Conservation (phyloP, 1,139 yeast species). For the Saccharomycopsis crataegensis region DNA sequence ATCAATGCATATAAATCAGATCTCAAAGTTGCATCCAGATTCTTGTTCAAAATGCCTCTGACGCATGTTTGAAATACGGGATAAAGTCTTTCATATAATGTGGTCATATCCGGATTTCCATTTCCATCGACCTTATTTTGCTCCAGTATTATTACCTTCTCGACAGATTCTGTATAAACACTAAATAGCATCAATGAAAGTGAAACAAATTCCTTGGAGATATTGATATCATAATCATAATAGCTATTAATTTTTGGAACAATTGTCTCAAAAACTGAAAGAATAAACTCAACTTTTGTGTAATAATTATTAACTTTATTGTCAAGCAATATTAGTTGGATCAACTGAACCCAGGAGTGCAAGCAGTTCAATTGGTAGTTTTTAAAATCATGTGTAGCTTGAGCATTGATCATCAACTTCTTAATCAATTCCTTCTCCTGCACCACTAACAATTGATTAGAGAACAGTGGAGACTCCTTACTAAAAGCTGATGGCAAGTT, state of each 20-base stretch:
- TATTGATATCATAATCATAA: slow-evolving; percentile 55
- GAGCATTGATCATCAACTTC: slow-evolving; percentile 36
- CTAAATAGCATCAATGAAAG: slow-evolving; percentile 67
- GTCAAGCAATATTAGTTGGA: slow-evolving; percentile 66
- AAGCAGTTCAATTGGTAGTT: slow-evolving; percentile 52
- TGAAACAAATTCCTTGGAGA: slow-evolving; percentile 73
- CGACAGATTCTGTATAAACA: slow-evolving; percentile 39
- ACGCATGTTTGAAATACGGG: slow-evolving; percentile 69
- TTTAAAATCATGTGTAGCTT: slow-evolving; percentile 41
- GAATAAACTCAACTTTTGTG: slow-evolving; percentile 51
- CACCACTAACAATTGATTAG: slow-evolving; percentile 21
- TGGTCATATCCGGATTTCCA: neutral
- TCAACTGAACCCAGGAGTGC: slow-evolving; percentile 77
- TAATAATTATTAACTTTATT: slow-evolving; percentile 33
- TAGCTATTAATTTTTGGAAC: slow-evolving; percentile 73
- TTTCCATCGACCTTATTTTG: slow-evolving; percentile 26
- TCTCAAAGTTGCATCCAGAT: slow-evolving; percentile 57
- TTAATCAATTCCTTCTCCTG: slow-evolving; percentile 23
- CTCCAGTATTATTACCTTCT: slow-evolving; percentile 27
- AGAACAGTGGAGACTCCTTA: slow-evolving; percentile 13
- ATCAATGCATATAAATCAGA: slow-evolving; percentile 73
- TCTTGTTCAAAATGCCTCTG: slow-evolving; percentile 65
- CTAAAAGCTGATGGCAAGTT: neutral
- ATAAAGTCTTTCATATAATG: slow-evolving; percentile 42
- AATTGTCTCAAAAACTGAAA: slow-evolving; percentile 68